Evolutionary conservation across 129 eudicot species (phyloP).

Genomic region (Ambrosia trifida): DNA sequence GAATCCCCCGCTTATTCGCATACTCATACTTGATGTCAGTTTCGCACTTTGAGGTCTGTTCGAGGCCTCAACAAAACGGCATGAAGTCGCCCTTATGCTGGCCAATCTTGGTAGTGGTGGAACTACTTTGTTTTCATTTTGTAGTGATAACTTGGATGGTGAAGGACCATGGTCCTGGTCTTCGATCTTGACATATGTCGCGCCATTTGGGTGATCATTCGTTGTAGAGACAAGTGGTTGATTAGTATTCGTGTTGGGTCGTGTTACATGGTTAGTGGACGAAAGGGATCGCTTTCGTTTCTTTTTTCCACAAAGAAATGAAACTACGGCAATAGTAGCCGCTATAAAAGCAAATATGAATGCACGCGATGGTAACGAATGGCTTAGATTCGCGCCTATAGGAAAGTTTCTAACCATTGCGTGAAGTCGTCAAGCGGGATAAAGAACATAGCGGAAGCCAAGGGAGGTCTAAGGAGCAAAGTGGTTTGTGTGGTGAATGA

Average conservation of each 20-base stretch:
- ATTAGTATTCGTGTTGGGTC: not conserved
- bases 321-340: constrained; percentile 47
- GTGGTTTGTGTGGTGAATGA: constrained; percentile 28
- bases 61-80: constrained; percentile 42
- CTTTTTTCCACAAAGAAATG: constrained; percentile 56
- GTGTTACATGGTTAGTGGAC: not conserved
- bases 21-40: constrained; percentile 64
- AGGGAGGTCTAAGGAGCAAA: constrained; percentile 15
- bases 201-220: not conserved
- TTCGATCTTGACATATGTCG: not conserved
- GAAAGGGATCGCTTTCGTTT: constrained; percentile 33
- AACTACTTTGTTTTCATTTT: constrained; percentile 26
- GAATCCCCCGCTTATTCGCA: constrained; percentile 39
- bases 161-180: not conserved
- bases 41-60: constrained; percentile 30
- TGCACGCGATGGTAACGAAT: constrained; percentile 37
- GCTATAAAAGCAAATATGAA: constrained; percentile 45
- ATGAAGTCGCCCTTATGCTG: constrained; percentile 44
- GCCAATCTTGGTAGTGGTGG: constrained; percentile 52
- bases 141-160: constrained; percentile 26
- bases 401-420: constrained; percentile 67
- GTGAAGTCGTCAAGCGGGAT: constrained; percentile 19
- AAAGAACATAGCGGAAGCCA: constrained; percentile 24
- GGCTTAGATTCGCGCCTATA: constrained; percentile 26
- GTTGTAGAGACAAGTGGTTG: not conserved